A percentile compares a stretch with the other conserved stretches of the same genome.
These are phyloP conservation scores for Codiaeum variegatum DNA, from an alignment of 441 rosid genomes.

Conservation along the genomic window DNA sequence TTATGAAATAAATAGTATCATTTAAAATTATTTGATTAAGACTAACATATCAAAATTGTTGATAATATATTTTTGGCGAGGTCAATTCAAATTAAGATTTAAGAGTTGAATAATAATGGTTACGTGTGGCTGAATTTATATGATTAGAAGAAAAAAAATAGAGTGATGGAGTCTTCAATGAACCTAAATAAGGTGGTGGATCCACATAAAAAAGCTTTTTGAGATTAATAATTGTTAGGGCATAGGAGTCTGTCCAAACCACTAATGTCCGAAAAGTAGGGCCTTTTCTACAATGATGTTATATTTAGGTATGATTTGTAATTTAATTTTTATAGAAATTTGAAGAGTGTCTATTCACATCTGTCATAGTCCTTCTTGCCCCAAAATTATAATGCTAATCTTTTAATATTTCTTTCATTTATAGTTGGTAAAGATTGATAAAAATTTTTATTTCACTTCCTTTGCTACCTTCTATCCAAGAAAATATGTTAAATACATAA, in stretches of 20 bases:
- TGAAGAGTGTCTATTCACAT: background rate
- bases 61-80: no score
- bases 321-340: background rate
- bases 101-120: no score
- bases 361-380: background rate
- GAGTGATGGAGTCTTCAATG: no score
- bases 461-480: background rate
- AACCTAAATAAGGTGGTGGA: background rate
- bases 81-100: no score
- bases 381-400: background rate
- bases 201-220: background rate
- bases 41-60: no score
- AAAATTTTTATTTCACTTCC: background rate
- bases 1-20: no score
- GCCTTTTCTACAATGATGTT: background rate
- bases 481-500: no score
- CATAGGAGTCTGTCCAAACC: background rate
- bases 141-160: background rate
- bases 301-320: background rate
- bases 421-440: background rate
- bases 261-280: constrained; percentile 3
- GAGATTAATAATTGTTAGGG: background rate
- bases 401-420: constrained; percentile 3
- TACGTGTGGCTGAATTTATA: background rate
- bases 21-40: no score